Evolutionary conservation across 2,329 filamentous ascomycete species (phyloP), one percentile per base, ranked within the genome.

Genomic region (Phaeosphaeriaceae sp.): DNA sequence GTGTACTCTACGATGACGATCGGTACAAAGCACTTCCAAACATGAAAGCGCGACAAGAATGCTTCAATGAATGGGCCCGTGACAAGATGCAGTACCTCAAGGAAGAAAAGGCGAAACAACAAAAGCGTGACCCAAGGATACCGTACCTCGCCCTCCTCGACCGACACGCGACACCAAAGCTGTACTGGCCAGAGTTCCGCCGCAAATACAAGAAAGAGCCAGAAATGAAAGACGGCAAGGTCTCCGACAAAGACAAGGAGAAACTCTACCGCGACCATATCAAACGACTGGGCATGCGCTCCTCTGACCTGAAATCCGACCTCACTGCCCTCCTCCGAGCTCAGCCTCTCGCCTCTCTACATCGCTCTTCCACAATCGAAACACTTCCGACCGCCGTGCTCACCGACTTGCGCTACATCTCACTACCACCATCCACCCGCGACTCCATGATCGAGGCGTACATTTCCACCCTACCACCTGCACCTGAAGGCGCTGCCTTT

Each of bases 111-210:
- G 89, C 89, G 22, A 88, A 85, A 60, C 86, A 93, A 72, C 90
- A 91, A 76, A 94, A 92, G 80, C 87, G 87, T 63, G 93, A 98
- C 70, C 94, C 95, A 1, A 84, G 86, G 48, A 90, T 97, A 63
- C 88, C 89, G 0, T 99, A 96, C 75, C 80, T 98, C 59, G 85
- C 86, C 0, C 90, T 99, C 62, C 82, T 99, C 27, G 88, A 94
- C 62, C 86, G 89, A 49, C 86, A 92, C 66, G 94, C 93, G 0
- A 95, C 89, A 0, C 90, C 92, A 0, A 98, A 97, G 79, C 84
- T 99, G 1, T 99, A 96, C 82, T 99, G 95, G 95, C 90, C 92
- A 0, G 95, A 99, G 75, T 99, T 99, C 79, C 92, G 91, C 69
- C 85, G 95, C 33, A 99, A 97, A 74, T 95, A 88, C 78, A 90